A percentile compares a stretch with the other conserved stretches of the same genome.
phyloP scores from a whole-genome alignment of 129 eudicot species.

The Smallanthus sonchifolius region DNA sequence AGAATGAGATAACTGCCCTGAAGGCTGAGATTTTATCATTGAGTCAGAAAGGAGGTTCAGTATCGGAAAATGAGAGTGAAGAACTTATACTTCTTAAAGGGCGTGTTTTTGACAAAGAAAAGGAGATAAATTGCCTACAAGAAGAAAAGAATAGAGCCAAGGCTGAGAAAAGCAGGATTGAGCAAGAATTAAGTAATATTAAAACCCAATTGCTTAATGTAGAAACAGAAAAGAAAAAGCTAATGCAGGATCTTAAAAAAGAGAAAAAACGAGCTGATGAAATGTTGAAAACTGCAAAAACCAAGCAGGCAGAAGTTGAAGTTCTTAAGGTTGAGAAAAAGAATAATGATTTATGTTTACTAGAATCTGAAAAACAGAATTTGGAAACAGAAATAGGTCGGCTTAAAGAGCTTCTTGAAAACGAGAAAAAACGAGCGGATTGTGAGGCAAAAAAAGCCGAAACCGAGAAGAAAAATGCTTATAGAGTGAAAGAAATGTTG shows the following conservation, averaged over 20 bases:
- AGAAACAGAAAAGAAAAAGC: constrained; percentile 28
- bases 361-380: constrained; percentile 43
- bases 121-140: constrained; percentile 30
- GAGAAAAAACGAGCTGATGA: constrained; percentile 33
- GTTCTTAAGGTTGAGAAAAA: constrained; percentile 28
- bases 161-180: constrained; percentile 22
- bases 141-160: constrained; percentile 22
- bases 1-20: constrained; percentile 29
- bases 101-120: constrained; percentile 19
- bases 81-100: constrained; percentile 25
- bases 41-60: constrained; percentile 25
- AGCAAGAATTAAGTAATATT: constrained; percentile 24
- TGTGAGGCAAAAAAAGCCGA: constrained; percentile 47
- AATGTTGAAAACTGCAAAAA: constrained; percentile 27
- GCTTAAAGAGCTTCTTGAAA: constrained; percentile 61
- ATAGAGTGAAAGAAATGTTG: constrained; percentile 34
- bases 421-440: constrained; percentile 47
- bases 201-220: constrained; percentile 13
- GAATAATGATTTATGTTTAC: constrained; percentile 46
- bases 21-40: constrained; percentile 34
- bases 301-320: constrained; percentile 26
- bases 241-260: constrained; percentile 27
- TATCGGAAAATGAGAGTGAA: constrained; percentile 14
- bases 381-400: constrained; percentile 46
- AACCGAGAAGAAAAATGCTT: constrained; percentile 45